phyloP scores from a whole-genome alignment of 2,329 filamentous ascomycete genomes.

The Hymenoscyphus salicellus region DNA sequence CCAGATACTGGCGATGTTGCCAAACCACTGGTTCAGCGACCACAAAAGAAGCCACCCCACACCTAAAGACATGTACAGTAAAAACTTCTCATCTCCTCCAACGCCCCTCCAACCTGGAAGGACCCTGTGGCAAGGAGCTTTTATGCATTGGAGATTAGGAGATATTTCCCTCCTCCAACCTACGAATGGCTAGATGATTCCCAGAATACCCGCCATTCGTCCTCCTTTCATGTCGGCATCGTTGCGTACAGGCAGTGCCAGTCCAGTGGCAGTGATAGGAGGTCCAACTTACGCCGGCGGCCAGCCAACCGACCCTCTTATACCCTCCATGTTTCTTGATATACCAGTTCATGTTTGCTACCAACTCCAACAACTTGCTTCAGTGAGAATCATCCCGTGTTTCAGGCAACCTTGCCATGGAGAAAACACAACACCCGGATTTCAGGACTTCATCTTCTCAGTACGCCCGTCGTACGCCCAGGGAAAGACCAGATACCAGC shows the following conservation, averaged over 20 bases:
- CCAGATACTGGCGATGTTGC: neutral
- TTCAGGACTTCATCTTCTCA: slow-evolving; percentile 6
- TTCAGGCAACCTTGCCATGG: slow-evolving; percentile 11
- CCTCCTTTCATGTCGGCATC: slow-evolving; percentile 6
- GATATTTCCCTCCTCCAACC: neutral
- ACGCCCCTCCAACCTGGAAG: slow-evolving; percentile 1
- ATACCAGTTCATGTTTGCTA: slow-evolving; percentile 15
- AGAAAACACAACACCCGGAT: slow-evolving; percentile 11
- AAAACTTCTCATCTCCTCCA: neutral
- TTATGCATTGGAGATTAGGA: slow-evolving; percentile 21
- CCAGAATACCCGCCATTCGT: neutral
- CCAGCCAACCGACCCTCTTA: slow-evolving; percentile 12
- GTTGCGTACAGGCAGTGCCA: slow-evolving; percentile 4
- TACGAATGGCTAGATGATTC: neutral
- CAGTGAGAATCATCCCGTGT: slow-evolving; percentile 9
- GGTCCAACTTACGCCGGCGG: slow-evolving; percentile 14
- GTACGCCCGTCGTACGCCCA: slow-evolving; percentile 19
- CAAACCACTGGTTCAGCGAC: neutral
- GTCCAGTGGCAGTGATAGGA: neutral
- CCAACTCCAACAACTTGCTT: neutral
- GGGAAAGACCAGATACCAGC: slow-evolving; percentile 6
- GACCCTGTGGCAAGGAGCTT: slow-evolving; percentile 13
- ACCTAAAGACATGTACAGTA: neutral
- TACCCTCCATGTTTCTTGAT: slow-evolving; percentile 19
- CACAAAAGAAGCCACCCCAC: slow-evolving; percentile 5